Percentiles rank a stretch among this genome's conserved stretches.
Evolutionary conservation across 768 basidiomycete genomes (phyloP).

Genomic region (Imleria badia): DNA sequence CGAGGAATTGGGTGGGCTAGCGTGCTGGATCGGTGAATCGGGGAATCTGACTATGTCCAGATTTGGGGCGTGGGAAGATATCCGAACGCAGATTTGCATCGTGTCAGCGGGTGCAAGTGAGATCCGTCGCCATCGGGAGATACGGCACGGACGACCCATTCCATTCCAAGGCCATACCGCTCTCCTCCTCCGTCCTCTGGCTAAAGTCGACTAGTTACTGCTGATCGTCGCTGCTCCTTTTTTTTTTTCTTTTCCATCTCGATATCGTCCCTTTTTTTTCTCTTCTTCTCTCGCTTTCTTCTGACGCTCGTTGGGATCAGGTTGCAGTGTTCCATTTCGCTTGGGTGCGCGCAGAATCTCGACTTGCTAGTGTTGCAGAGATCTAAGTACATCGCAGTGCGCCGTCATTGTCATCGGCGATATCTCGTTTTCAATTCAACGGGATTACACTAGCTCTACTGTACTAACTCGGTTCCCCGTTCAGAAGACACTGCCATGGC

Average conservation of each 20-base stretch:
- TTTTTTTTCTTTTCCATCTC: constrained; percentile 20
- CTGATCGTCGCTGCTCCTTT: constrained; percentile 14
- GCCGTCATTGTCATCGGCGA: constrained; percentile 20
- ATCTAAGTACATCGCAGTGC: constrained; percentile 19
- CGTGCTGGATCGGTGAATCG: constrained; percentile 29
- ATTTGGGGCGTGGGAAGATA: constrained; percentile 30
- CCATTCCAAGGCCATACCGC: constrained; percentile 9
- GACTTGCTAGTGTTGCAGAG: background rate
- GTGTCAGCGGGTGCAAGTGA: constrained; percentile 32
- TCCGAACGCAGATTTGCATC: constrained; percentile 30
- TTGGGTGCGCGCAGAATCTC: constrained; percentile 4
- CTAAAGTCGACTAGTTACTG: background rate
- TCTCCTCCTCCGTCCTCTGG: constrained; percentile 6
- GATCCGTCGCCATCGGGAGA: constrained; percentile 70
- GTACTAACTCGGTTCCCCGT: background rate
- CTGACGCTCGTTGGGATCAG: background rate
- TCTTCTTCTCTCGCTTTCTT: background rate
- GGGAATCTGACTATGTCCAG: constrained; percentile 24
- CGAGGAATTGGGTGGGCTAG: background rate
- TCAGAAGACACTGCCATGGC: constrained; percentile 38
- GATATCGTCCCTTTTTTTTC: constrained; percentile 9
- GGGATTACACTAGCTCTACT: constrained; percentile 2
- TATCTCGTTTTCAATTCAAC: constrained; percentile 17
- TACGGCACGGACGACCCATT: constrained; percentile 44
- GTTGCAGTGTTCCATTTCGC: constrained; percentile 1